A percentile compares a stretch with the other conserved stretches of the same genome.
Conservation (phyloP, 768 basidiomycete genomes). For the Phylloporus arenicola region DNA sequence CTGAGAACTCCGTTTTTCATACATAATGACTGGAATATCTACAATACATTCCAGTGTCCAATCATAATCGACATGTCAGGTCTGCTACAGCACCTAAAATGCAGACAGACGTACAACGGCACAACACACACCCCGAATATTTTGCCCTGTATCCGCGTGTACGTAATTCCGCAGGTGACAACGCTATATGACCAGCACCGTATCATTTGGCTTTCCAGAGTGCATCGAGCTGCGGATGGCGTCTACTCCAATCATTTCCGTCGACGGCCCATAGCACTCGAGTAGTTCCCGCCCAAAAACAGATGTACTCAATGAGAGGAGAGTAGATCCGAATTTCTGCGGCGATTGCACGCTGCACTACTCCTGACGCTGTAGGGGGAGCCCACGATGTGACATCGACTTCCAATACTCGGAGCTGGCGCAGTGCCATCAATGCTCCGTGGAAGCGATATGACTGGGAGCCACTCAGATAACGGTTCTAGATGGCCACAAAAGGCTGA, state of each 20-base stretch:
- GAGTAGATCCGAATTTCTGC: conserved; percentile 37
- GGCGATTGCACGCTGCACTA: conserved; percentile 33
- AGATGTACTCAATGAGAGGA: conserved; percentile 30
- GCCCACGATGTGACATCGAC: conserved; percentile 34
- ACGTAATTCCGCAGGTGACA: conserved; percentile 24
- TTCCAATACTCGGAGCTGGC: conserved; percentile 33
- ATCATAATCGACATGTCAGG: conserved; percentile 11
- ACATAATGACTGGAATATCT: conserved; percentile 28
- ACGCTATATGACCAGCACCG: conserved; percentile 10
- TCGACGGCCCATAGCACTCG: conserved; percentile 29
- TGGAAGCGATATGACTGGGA: conserved; percentile 32
- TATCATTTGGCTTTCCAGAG: conserved; percentile 28
- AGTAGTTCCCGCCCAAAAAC: conserved; percentile 30
- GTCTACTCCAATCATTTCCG: conserved; percentile 33
- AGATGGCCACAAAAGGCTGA: conserved; percentile 3
- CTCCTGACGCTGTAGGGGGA: conserved; percentile 27
- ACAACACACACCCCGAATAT: conserved; percentile 17
- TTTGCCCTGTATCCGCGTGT: conserved; percentile 12
- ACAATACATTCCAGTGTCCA: conserved; percentile 19
- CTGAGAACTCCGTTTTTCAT: conserved; percentile 18
- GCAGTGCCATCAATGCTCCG: conserved; percentile 30
- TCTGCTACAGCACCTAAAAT: conserved; percentile 17
- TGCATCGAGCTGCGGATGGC: conserved; percentile 24
- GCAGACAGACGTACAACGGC: conserved; percentile 22
- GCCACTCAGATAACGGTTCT: conserved; percentile 18